Evolutionary conservation across 768 basidiomycete genomes (phyloP), one percentile per base, ranked within the genome.

Genomic region (Melanogaster broomeanus): DNA sequence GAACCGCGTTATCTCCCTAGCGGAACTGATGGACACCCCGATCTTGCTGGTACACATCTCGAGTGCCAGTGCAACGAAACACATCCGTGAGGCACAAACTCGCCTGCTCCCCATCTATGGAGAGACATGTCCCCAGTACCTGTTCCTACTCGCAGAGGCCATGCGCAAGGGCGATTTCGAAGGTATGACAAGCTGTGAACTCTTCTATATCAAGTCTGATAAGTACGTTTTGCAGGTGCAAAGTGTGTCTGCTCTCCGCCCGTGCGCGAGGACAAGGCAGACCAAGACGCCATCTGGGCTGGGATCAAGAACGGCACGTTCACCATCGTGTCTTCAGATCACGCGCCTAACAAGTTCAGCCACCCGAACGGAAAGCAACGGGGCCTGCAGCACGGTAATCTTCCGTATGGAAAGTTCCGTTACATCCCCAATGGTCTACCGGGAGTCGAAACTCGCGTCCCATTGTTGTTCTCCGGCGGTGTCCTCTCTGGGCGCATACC

Each of bases 341-440:
- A 72, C 43, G 65, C 67, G 1, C 68, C 71, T 6, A 61, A 55
- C 45, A 63, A 61, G 44, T 72, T 38, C 41, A 35, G 61, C 51
- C 67, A 67, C 48, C 49, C 56, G 24, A 40, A 40, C 37, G 70
- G 68, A 9, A 71, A 71, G 59, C 48, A 63, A 19, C 40, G 54
- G 6, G 34, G 37, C 10, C 31, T 49, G 21, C 56, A 67, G 42
- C 56, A 61, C 5, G 59, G 57, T 11, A 61, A 64, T 28, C 65
- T 67, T 35, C 58, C 59, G 0, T 46, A 56, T 9, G 65, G 63
- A 9, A 64, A 69, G 48, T 71, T 71, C 63, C 41, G 59, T 7
- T 49, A 57, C 45, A 70, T 69, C 18, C 70, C 70, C 10, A 72
- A 72, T 34, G 70, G 70, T 6, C 58, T 68, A 2, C 70, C 70